These are phyloP conservation scores for Ostreobium quekettii DNA, from an alignment of 139 green algal species.

Conservation along the genomic window DNA sequence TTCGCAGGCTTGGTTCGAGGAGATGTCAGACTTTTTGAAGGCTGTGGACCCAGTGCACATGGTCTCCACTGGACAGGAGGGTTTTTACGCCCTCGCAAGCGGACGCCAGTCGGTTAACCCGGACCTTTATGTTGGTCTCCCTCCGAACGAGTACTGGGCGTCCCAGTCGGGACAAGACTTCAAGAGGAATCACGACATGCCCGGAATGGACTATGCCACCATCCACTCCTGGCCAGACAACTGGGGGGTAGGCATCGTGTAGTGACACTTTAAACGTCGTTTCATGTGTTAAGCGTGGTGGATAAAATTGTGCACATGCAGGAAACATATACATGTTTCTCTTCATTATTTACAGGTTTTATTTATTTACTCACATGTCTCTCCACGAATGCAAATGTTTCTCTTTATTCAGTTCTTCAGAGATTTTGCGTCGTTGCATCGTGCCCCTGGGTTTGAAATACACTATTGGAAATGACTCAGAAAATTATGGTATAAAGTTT, in stretches of 20 bases:
- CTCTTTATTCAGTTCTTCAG: slow-evolving; percentile 1
- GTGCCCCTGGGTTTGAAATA: no score
- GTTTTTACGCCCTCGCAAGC: slow-evolving; percentile 39
- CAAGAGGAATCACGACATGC: slow-evolving; percentile 27
- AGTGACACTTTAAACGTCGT: no score
- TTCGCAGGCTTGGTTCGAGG: slow-evolving; percentile 32
- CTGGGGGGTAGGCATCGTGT: no score
- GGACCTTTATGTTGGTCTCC: neutral
- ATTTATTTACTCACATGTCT: no score
- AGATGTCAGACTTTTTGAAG: slow-evolving; percentile 28
- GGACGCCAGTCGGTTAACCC: slow-evolving; percentile 11
- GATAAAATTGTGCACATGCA: no score
- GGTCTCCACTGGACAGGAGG: slow-evolving; percentile 46
- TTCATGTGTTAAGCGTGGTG: no score
- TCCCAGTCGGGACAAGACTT: slow-evolving; percentile 45
- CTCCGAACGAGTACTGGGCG: slow-evolving; percentile 25
- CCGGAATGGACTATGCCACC: slow-evolving; percentile 40
- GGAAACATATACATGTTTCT: no score
- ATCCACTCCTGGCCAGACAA: slow-evolving; percentile 11
- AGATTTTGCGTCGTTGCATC: neutral
- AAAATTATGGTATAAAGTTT: no score
- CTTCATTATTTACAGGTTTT: no score
- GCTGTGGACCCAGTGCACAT: slow-evolving; percentile 44
- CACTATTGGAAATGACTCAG: no score
- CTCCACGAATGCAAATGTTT: neutral